Conservation (phyloP, 257 asterid species). For the Salvia miltiorrhiza region DNA sequence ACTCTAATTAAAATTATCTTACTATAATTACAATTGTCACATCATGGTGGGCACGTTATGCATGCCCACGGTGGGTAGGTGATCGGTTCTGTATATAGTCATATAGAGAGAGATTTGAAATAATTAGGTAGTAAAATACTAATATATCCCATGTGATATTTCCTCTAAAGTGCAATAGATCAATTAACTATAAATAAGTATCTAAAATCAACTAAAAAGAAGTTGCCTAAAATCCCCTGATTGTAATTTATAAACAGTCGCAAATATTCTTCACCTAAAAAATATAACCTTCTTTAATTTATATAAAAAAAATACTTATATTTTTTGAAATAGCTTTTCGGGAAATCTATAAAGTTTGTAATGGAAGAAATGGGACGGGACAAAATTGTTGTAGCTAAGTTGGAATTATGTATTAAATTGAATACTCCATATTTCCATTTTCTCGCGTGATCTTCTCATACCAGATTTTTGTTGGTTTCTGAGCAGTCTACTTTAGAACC, state of each 20-base stretch:
- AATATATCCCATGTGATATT: background rate
- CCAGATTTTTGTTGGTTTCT: slow-evolving; percentile 18
- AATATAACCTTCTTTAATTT: background rate
- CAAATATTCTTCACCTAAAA: background rate
- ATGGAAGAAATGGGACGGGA: background rate
- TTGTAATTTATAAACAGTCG: too few relatives aligned
- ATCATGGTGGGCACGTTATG: too few relatives aligned
- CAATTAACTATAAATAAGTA: background rate
- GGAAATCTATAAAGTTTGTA: background rate
- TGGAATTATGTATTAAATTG: background rate
- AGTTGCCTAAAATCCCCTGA: background rate
- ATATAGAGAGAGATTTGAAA: background rate
- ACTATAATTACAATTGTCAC: too few relatives aligned
- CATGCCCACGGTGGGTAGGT: too few relatives aligned
- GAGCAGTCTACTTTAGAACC: background rate
- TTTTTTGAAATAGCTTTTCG: background rate
- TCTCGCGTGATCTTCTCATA: slow-evolving; percentile 3
- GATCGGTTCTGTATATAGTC: too few relatives aligned
- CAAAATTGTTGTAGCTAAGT: background rate
- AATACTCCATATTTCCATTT: slow-evolving; percentile 1
- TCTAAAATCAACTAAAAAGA: background rate
- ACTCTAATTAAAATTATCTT: too few relatives aligned
- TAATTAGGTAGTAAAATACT: background rate
- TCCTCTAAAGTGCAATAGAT: background rate
- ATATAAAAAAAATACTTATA: too few relatives aligned